Base-by-base conservation (phyloP, 495 filamentous ascomycete genomes). In the Tuber borchii region DNA sequence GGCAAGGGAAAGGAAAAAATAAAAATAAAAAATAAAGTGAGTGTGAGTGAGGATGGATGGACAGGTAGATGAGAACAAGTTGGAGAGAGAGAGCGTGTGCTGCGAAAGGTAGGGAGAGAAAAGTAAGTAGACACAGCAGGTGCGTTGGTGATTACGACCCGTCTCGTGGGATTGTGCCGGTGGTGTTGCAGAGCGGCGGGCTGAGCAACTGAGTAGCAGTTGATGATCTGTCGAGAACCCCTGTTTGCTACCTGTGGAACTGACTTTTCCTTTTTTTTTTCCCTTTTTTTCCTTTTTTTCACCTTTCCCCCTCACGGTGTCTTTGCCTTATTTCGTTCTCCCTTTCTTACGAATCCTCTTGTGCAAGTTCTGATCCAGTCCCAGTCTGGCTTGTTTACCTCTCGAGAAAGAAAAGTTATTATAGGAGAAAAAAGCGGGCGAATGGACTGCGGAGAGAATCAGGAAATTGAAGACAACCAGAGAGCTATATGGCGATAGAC, bases 161-260 rank as follows among this genome's bases (percentile, higher is more conserved):
- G 77, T 79, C 78, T 79, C 76, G 78, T 79, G 78, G 78, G 78
- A 79, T 79, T 75, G 78, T 79, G 76, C 78, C 78, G 74, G 78
- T 79, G 76, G 78, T 79, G 74, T 75, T 79, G 78, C 77, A 79
- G 78, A 76, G 79, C 46, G 73, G 77, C 70, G 78, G 78, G 78
- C 79, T 68, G 78, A 79, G 70, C 73, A 43, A 73, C 73, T 79
- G 78, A 79, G 78, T 71, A 79, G 61, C 78, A 71, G 78, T 75
- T 73, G 78, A 79, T 70, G 77, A 79, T 79, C 78, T 74, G 78
- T 61, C 75, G 72, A 79, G 78, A 79, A 79, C 78, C 78, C 78
- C 78, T 79, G 78, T 77, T 65, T 65, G 56, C 56, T 65, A 65
- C 26, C 56, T 34, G 56, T 65, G 56, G 26, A 6, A 65, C 56